phyloP scores from a whole-genome alignment of 2,329 filamentous ascomycete genomes.

The Fusarium sp. region DNA sequence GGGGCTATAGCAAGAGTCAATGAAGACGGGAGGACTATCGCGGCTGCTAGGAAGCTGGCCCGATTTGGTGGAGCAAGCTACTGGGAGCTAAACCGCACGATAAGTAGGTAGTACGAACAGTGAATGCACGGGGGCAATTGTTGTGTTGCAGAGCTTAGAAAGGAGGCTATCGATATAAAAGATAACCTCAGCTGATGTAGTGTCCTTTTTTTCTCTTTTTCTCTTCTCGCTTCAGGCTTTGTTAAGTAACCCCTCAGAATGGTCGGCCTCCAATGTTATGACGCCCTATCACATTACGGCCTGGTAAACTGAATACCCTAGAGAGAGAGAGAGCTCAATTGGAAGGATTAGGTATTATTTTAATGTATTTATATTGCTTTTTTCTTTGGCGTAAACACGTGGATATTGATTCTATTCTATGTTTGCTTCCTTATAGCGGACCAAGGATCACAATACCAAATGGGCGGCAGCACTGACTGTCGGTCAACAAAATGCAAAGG shows the following conservation, averaged over 20 bases:
- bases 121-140: background rate
- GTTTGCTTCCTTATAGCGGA: constrained; percentile 8
- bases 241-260: constrained; percentile 16
- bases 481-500: background rate
- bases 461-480: background rate
- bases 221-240: background rate
- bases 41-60: constrained; percentile 17
- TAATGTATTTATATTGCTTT: no score
- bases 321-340: background rate
- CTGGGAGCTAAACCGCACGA: constrained; percentile 1
- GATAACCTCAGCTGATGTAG: background rate
- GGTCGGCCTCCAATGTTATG: constrained; percentile 36
- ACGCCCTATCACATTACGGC: constrained; percentile 11
- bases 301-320: no score
- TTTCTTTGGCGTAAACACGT: background rate
- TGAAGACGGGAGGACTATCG: constrained; percentile 8
- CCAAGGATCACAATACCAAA: background rate
- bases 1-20: background rate
- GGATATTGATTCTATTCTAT: background rate
- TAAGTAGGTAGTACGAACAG: background rate
- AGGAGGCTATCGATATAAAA: background rate
- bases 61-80: constrained; percentile 19
- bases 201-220: background rate
- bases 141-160: background rate
- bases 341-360: background rate